phyloP scores from a whole-genome alignment of 2,329 filamentous ascomycete genomes.

The Trichoderma guizhouense region DNA sequence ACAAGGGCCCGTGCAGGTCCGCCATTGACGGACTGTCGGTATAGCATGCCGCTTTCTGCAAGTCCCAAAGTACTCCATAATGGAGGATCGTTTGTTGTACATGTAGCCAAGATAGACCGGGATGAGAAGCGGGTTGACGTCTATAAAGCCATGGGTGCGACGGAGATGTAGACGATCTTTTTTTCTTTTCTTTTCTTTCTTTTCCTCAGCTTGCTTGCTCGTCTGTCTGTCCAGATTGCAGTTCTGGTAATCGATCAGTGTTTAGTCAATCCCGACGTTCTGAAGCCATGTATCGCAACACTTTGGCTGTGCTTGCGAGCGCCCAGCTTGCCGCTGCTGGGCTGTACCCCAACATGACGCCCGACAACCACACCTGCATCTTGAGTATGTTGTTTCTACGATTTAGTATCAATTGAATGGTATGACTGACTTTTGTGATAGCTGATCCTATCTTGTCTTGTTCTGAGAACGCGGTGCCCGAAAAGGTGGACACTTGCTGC shows the following conservation, averaged over 20 bases:
- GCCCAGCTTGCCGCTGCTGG: slow-evolving; percentile 34
- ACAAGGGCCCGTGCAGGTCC: neutral
- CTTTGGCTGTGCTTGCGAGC: slow-evolving; percentile 26
- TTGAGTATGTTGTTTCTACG: slow-evolving; percentile 35
- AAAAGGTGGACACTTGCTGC: slow-evolving; percentile 58
- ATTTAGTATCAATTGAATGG: neutral
- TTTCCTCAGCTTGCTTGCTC: neutral
- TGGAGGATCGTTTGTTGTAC: neutral
- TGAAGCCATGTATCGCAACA: slow-evolving; percentile 27
- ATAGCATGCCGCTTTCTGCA: neutral
- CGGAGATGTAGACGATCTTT: neutral
- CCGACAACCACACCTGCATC: slow-evolving; percentile 55
- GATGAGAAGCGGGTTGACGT: neutral
- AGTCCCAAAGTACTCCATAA: neutral
- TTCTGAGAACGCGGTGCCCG: slow-evolving; percentile 42
- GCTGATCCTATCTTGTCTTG: slow-evolving; percentile 43
- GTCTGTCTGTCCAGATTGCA: neutral
- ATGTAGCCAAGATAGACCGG: neutral
- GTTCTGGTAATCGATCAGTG: neutral
- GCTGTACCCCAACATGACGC: slow-evolving; percentile 44
- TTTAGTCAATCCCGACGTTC: neutral
- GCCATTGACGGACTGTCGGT: neutral
- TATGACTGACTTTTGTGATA: neutral
- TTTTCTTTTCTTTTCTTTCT: neutral
- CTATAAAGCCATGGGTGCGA: neutral